A percentile compares a stretch with the other conserved stretches of the same genome.
phyloP scores from a whole-genome alignment of 23 red algal species.

The Gracilaria domingensis region DNA sequence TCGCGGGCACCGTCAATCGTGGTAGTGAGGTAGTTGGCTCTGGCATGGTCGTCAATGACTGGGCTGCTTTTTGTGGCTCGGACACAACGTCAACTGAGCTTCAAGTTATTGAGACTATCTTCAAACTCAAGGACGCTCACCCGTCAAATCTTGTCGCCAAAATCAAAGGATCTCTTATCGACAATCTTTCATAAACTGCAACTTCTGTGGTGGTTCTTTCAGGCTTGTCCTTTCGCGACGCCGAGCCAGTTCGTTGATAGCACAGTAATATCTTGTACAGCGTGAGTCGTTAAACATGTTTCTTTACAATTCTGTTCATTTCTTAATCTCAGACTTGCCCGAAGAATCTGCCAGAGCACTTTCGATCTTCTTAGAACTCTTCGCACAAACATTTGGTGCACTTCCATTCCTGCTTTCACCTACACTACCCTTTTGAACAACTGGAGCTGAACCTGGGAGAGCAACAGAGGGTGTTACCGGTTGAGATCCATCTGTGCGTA shows the following conservation, averaged over 20 bases:
- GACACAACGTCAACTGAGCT: conserved; percentile 91
- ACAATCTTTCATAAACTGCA: conserved; percentile 65
- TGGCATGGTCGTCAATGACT: conserved; percentile 95
- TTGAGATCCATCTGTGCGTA: background rate
- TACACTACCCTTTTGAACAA: background rate
- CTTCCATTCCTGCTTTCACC: background rate
- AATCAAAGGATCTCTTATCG: conserved; percentile 75
- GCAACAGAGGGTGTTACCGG: background rate
- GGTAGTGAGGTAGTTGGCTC: conserved; percentile 94
- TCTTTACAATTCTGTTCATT: conserved; percentile 33
- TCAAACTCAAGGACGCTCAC: conserved; percentile 79
- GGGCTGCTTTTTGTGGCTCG: conserved; percentile 91
- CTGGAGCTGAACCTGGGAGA: background rate
- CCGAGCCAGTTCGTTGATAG: too few species aligned
- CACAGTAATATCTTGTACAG: conserved; percentile 24
- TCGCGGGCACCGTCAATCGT: conserved; percentile 93
- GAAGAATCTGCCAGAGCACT: background rate
- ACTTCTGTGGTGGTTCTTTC: background rate
- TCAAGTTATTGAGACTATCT: conserved; percentile 89
- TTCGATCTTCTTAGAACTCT: background rate
- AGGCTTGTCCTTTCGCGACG: too few species aligned
- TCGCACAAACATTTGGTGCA: background rate
- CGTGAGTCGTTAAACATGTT: conserved; percentile 31
- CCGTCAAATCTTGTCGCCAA: conserved; percentile 52
- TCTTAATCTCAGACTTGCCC: background rate